phyloP scores from a whole-genome alignment of 495 filamentous ascomycete species.

The Trichocladium uniseriatum region DNA sequence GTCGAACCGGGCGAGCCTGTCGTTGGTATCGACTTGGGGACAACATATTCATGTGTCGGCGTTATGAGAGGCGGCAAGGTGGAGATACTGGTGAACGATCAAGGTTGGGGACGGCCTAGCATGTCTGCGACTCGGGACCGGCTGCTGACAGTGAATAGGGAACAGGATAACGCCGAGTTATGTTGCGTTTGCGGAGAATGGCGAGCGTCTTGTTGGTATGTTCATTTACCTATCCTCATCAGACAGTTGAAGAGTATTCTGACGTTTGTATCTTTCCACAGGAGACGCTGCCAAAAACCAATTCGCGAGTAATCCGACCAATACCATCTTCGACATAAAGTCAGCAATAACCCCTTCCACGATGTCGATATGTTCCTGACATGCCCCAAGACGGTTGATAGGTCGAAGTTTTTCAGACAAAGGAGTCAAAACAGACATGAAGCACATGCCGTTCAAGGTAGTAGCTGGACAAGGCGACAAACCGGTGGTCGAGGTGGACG shows the following conservation, averaged over 20 bases:
- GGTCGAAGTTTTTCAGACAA: slow-evolving; percentile 76
- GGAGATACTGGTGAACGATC: slow-evolving; percentile 86
- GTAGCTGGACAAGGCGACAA: slow-evolving; percentile 58
- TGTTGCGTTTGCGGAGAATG: slow-evolving; percentile 91
- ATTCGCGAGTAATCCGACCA: slow-evolving; percentile 93
- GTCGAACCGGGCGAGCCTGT: slow-evolving; percentile 38
- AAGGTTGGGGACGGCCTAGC: no score
- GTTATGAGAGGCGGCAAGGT: slow-evolving; percentile 93
- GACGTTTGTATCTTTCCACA: neutral
- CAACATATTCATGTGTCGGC: slow-evolving; percentile 95
- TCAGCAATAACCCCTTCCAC: neutral
- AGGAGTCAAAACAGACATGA: slow-evolving; percentile 67
- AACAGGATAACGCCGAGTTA: slow-evolving; percentile 96
- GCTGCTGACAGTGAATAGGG: no score
- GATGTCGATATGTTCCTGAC: neutral
- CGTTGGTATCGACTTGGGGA: slow-evolving; percentile 96
- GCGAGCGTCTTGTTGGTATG: slow-evolving; percentile 41
- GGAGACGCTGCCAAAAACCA: slow-evolving; percentile 99
- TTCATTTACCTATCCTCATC: neutral
- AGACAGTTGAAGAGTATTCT: no score
- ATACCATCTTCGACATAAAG: slow-evolving; percentile 98
- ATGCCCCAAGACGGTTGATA: slow-evolving; percentile 60
- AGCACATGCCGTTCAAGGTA: slow-evolving; percentile 83
- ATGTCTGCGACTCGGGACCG: no score
- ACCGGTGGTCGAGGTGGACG: slow-evolving; percentile 67